Conservation (phyloP, 805 yeast genomes). For the Naumovozyma baii region DNA sequence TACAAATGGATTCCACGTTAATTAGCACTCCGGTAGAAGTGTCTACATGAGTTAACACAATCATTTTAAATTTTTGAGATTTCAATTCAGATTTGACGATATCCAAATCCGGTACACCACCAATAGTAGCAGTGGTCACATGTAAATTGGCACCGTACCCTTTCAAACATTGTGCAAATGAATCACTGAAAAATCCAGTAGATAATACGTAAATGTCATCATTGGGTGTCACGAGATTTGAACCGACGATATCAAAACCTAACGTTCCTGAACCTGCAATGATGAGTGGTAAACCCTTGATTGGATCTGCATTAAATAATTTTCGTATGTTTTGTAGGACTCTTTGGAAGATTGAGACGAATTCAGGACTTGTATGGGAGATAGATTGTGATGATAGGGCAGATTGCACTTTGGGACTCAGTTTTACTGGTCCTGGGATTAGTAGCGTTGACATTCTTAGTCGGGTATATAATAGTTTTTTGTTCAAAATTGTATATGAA, state of each 20-base stretch:
- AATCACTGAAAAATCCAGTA: slow-evolving; percentile 84
- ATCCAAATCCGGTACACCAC: slow-evolving; percentile 53
- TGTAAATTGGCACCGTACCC: slow-evolving; percentile 73
- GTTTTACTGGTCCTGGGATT: slow-evolving; percentile 83
- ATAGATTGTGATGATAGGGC: slow-evolving; percentile 79
- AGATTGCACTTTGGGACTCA: slow-evolving; percentile 65
- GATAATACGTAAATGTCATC: slow-evolving; percentile 74
- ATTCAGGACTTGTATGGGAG: slow-evolving; percentile 85
- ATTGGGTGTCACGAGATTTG: slow-evolving; percentile 57
- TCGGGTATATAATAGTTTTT: neutral
- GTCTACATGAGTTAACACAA: slow-evolving; percentile 91
- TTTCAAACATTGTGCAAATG: slow-evolving; percentile 64
- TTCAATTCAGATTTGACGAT: slow-evolving; percentile 48
- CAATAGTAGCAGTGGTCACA: slow-evolving; percentile 60
- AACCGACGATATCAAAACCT: slow-evolving; percentile 87
- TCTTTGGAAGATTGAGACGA: slow-evolving; percentile 60
- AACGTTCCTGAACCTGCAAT: slow-evolving; percentile 87
- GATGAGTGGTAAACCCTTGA: slow-evolving; percentile 61
- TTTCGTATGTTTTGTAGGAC: slow-evolving; percentile 59
- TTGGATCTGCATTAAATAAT: slow-evolving; percentile 60
- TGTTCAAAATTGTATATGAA: too few species aligned
- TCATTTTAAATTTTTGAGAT: slow-evolving; percentile 45
- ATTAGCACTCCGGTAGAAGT: slow-evolving; percentile 91
- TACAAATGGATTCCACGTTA: slow-evolving; percentile 55
- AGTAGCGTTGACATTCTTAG: slow-evolving; percentile 31